Base-by-base conservation (phyloP, 2,329 filamentous ascomycete species). In the Metarhizium album region DNA sequence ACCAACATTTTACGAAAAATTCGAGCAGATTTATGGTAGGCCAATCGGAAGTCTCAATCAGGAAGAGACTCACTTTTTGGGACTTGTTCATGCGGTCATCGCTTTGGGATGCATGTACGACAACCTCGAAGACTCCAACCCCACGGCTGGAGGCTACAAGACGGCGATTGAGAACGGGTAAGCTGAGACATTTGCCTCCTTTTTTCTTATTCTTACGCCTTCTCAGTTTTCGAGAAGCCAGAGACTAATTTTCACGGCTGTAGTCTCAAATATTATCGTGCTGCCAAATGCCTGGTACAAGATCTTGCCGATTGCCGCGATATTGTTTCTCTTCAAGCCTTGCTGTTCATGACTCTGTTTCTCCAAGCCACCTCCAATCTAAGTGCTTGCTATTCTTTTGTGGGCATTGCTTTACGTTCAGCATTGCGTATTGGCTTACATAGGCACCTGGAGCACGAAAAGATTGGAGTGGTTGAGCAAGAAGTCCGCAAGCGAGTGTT, bases 311-410 rank as follows among this genome's bases (percentile, higher is more conserved):
- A 84, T 53, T 90, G 86, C 58, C 81, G 86, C 45, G 86, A 90
- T 61, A 71, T 91, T 42, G 78, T 75, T 20, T 86, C 86, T 1
- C 70, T 91, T 8, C 87, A 93, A 64, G 81, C 84, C 2, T 74
- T 93, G 6, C 70, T 90, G 20, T 90, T 88, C 63, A 86, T 90
- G 76, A 85, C 90, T 46, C 70, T 91, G 2, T 93, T 90, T 61
- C 74, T 91, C 1, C 87, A 93, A 61, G 82, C 84, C 2, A 87
- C 87, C 2, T 86, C 86, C 9, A 87, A 88, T 61, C 70, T 91
- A 29, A 87, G 83, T 61, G 85, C 82, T 9, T 91, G 87, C 62
- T 91, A 91, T 65, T 81, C 86, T 0, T 90, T 88, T 58, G 77
- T 91, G 46, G 87, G 87, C 6, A 85, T 91, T 58, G 87, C 86